Evolutionary conservation across 345 rosid genomes (phyloP), one percentile per base, ranked within the genome.

Genomic region (Lepidium aucheri): DNA sequence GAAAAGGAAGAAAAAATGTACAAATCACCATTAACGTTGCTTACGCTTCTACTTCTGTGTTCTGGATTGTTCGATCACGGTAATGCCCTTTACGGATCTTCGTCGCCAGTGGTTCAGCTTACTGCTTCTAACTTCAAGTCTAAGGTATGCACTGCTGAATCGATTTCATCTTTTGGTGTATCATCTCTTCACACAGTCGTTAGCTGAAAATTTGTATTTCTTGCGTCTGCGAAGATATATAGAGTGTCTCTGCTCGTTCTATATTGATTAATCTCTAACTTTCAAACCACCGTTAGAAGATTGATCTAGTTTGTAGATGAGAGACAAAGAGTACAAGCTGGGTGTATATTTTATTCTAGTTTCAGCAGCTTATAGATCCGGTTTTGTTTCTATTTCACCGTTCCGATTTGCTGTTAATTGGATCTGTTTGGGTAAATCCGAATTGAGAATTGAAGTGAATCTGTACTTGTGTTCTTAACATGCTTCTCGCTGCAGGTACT

Each of bases 61-160:
- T 64, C 74, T 6, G 67, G 64, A 15, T 53, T 65, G 40, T 67
- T 80, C 68, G 43, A 58, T 36, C 35, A 70, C 55, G 67, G 81
- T 9, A 46, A 67, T 34, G 97, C 95, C 39, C 80, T 95, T 53
- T 95, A 95, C 68, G 91, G 84, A n/a, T 74, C 99, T n/a, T 95
- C 99, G 2, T 91, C 99, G 4, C 95, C 97, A 5, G 99, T 94
- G 14, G 75, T 90, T 72, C 99, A 94, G 85, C 95, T 94, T 74
- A 91, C 84, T 71, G 96, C 95, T 55, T 81, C 92, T 78, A 94
- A 94, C 79, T 94, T 94, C 84, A 90, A 88, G 82, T 88, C 92
- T 77, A 94, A 94, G 95, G 99, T 90, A 73, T 41, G 1, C 67
- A 11, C 33, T 58, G 14, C 33, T 58, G 2, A 33, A 40, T 73